phyloP scores from a whole-genome alignment of 441 rosid species.

The Melastoma candidum region DNA sequence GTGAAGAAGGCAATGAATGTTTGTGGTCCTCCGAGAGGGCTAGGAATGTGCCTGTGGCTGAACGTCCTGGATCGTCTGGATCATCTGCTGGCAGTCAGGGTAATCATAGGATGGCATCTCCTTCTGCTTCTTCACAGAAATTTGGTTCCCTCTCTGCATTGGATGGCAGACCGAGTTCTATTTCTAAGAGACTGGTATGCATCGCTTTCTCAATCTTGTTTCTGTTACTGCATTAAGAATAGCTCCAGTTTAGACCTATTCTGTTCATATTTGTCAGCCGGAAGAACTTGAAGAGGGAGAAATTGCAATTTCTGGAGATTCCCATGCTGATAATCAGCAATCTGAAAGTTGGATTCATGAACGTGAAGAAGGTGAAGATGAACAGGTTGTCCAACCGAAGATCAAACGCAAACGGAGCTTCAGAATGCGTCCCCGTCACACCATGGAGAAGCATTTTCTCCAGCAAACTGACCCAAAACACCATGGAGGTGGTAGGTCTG shows the following conservation, averaged over 20 bases:
- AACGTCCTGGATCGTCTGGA: conserved; percentile 85
- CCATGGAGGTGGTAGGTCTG: conserved; percentile 54
- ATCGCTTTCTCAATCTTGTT: conserved; percentile 13
- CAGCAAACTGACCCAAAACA: conserved; percentile 52
- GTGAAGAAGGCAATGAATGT: conserved; percentile 46
- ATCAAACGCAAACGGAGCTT: conserved; percentile 93
- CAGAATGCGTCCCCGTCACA: conserved; percentile 81
- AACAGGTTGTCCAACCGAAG: conserved; percentile 96
- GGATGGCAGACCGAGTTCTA: conserved; percentile 86
- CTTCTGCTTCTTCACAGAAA: conserved; percentile 72
- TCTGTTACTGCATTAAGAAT: conserved; percentile 10
- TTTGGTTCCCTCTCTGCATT: conserved; percentile 96
- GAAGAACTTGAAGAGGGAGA: conserved; percentile 99
- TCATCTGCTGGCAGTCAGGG: conserved; percentile 78
- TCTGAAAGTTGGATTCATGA: conserved; percentile 97
- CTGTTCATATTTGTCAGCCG: conserved; percentile 37
- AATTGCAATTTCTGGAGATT: conserved; percentile 86
- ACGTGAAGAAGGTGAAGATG: conserved; percentile 95
- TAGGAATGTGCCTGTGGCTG: conserved; percentile 39
- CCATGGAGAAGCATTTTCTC: conserved; percentile 46
- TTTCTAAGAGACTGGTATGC: conserved; percentile 71
- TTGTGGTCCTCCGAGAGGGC: conserved; percentile 41
- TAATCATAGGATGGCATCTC: conserved; percentile 59
- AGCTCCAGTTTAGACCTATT: conserved; percentile 5
- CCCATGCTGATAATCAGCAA: conserved; percentile 82